phyloP scores from a whole-genome alignment of 176 grass and related monocot genomes.

The Alopecurus myosuroides region DNA sequence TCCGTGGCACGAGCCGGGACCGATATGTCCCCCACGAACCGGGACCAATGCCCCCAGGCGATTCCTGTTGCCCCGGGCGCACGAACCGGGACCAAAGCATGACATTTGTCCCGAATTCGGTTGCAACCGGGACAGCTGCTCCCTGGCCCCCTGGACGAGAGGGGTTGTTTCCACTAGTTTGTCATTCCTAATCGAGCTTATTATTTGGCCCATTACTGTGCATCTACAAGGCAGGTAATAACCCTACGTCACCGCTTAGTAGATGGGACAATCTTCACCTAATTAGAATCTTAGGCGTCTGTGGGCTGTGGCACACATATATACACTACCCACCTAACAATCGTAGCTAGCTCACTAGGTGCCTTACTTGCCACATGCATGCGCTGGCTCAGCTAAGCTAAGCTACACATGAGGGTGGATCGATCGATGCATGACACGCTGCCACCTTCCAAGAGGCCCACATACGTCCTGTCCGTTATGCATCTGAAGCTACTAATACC shows the following conservation, averaged over 20 bases:
- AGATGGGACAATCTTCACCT: constrained; percentile 14
- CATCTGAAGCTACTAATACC: neutral
- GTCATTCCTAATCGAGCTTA: neutral
- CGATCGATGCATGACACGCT: neutral
- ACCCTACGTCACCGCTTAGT: neutral
- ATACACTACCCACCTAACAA: constrained; percentile 4
- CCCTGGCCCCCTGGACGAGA: too few relatives aligned
- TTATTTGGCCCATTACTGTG: neutral
- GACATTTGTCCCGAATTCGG: too few relatives aligned
- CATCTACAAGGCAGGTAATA: neutral
- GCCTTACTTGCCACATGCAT: constrained; percentile 29
- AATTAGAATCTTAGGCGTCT: constrained; percentile 5
- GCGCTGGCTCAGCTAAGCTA: neutral
- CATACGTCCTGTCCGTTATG: neutral
- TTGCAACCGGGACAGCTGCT: too few relatives aligned
- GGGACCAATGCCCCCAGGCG: too few relatives aligned
- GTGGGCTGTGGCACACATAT: neutral
- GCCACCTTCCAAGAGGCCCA: neutral
- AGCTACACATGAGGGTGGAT: neutral
- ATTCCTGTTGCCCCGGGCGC: too few relatives aligned
- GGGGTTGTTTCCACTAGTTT: too few relatives aligned
- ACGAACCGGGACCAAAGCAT: too few relatives aligned
- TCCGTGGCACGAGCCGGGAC: too few relatives aligned
- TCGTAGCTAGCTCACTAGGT: neutral
- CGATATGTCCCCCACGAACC: too few relatives aligned